Evolutionary conservation across 2,329 filamentous ascomycete genomes (phyloP).

Genomic region (Rhynchosporium graminicola): DNA sequence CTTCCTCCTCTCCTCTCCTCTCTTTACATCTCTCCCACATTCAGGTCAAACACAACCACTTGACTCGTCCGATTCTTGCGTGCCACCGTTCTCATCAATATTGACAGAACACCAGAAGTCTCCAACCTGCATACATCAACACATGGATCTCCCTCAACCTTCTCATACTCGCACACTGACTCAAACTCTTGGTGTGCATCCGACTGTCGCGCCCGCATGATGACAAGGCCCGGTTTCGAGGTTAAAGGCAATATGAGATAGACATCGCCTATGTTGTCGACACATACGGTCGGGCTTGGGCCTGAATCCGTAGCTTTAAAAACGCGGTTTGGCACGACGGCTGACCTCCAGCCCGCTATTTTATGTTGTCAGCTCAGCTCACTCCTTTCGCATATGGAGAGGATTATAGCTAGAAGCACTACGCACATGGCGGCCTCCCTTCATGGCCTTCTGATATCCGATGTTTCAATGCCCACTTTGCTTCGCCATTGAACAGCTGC

Average conservation of each 20-base stretch:
- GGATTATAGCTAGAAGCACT: too few relatives aligned
- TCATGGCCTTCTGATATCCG: slow-evolving; percentile 25
- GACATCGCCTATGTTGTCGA: slow-evolving; percentile 25
- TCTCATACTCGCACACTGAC: slow-evolving; percentile 25
- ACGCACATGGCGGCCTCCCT: too few relatives aligned
- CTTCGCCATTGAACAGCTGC: slow-evolving; percentile 23
- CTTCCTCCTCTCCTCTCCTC: not conserved
- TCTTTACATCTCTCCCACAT: slow-evolving; percentile 1
- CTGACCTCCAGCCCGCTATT: too few relatives aligned
- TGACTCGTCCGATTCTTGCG: slow-evolving; percentile 15
- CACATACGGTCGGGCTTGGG: slow-evolving; percentile 30
- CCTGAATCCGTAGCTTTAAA: slow-evolving; percentile 32
- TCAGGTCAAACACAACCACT: slow-evolving; percentile 33
- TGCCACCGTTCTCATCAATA: slow-evolving; percentile 31
- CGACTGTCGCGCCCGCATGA: slow-evolving; percentile 22
- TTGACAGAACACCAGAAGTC: slow-evolving; percentile 27
- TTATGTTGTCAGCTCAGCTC: slow-evolving; percentile 10
- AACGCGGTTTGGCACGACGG: not conserved
- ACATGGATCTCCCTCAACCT: slow-evolving; percentile 35
- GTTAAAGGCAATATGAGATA: slow-evolving; percentile 34
- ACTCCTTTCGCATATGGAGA: too few relatives aligned
- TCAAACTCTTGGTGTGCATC: slow-evolving; percentile 20
- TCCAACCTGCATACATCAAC: slow-evolving; percentile 32
- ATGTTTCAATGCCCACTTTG: slow-evolving; percentile 33
- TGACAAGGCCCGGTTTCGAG: slow-evolving; percentile 30